These are phyloP conservation scores for Pythium periplocum DNA, from an alignment of 352 stramenopile species.

Conservation along the genomic window DNA sequence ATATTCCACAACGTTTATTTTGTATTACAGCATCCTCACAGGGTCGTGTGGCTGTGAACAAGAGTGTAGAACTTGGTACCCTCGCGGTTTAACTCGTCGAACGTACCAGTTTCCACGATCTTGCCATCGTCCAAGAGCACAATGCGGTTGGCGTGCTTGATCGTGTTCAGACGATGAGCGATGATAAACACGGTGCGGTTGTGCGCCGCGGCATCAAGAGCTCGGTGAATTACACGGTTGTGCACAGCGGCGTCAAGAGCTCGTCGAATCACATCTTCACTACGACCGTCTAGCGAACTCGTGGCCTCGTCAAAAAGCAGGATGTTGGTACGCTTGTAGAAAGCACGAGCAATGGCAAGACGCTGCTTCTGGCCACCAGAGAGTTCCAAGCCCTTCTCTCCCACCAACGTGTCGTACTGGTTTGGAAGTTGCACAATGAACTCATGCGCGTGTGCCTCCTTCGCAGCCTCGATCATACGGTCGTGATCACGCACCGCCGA, in stretches of 20 bases:
- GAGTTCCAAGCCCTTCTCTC: constrained; percentile 95
- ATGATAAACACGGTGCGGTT: constrained; percentile 83
- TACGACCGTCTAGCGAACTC: constrained; percentile 76
- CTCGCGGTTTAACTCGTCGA: constrained; percentile 67
- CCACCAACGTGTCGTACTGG: constrained; percentile 95
- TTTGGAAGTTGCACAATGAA: constrained; percentile 85
- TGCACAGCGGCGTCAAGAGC: constrained; percentile 54
- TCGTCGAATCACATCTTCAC: constrained; percentile 73
- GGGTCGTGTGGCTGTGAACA: constrained; percentile 54
- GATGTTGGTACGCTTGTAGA: constrained; percentile 81
- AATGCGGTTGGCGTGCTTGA: constrained; percentile 80
- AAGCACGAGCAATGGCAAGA: constrained; percentile 72
- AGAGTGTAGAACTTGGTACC: constrained; percentile 77
- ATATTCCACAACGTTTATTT: too few species aligned
- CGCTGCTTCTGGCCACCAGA: constrained; percentile 97
- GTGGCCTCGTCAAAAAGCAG: constrained; percentile 84
- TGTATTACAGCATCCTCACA: constrained; percentile 20
- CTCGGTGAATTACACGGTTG: constrained; percentile 66
- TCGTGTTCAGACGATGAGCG: constrained; percentile 81
- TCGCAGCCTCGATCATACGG: constrained; percentile 50
- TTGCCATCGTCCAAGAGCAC: constrained; percentile 76
- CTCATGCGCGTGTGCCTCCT: constrained; percentile 71
- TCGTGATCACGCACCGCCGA: constrained; percentile 43
- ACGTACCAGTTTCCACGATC: constrained; percentile 74
- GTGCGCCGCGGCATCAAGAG: constrained; percentile 51